Conservation (phyloP, 768 basidiomycete genomes). For the Leccinum imitatum region DNA sequence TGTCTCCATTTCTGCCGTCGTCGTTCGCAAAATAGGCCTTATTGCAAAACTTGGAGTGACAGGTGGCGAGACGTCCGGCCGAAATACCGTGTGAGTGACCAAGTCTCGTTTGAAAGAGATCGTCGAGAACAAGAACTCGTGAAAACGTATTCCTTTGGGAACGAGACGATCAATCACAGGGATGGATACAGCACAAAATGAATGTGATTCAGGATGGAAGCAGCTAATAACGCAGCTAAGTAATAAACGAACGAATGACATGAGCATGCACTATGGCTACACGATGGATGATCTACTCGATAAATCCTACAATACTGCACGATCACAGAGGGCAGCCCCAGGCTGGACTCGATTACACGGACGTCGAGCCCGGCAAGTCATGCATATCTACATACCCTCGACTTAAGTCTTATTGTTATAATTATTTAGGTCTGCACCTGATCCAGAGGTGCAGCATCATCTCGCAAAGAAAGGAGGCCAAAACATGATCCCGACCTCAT, state of each 20-base stretch:
- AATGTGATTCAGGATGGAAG: background rate
- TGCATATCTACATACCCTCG: background rate
- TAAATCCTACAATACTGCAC: background rate
- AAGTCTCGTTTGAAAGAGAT: background rate
- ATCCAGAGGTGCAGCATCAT: slow-evolving; percentile 8
- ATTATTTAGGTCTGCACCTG: slow-evolving; percentile 1
- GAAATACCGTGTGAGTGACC: background rate
- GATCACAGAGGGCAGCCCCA: slow-evolving; percentile 2
- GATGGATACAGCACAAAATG: background rate
- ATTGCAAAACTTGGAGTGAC: background rate
- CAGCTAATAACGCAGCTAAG: background rate
- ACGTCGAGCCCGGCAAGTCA: slow-evolving; percentile 8
- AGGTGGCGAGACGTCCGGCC: background rate
- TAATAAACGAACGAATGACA: background rate
- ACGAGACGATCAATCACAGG: background rate
- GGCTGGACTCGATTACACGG: slow-evolving; percentile 1
- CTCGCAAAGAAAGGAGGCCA: too few species aligned
- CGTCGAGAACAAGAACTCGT: background rate
- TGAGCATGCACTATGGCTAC: slow-evolving; percentile 10
- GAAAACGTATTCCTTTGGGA: background rate
- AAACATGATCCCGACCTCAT: background rate
- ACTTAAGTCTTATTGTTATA: background rate
- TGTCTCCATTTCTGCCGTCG: too few species aligned
- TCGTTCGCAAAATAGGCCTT: too few species aligned
- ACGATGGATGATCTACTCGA: background rate